These are phyloP conservation scores for Lippia alba DNA, from an alignment of 305 asterid species.

Conservation along the genomic window DNA sequence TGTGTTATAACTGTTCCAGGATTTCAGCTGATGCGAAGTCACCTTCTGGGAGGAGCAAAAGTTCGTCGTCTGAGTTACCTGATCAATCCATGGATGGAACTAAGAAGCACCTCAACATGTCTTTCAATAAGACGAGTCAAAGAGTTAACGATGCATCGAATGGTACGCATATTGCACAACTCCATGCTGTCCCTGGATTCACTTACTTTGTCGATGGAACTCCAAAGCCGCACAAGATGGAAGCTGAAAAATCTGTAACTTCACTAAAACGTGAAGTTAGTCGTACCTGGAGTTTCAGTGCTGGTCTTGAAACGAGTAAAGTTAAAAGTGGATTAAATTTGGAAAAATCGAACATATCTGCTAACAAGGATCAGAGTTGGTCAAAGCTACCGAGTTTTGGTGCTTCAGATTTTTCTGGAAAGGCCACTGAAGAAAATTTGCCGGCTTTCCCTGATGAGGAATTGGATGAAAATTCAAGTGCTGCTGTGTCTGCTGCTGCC, in stretches of 20 bases:
- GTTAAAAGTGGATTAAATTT: slow-evolving; percentile 28
- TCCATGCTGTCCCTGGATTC: slow-evolving; percentile 83
- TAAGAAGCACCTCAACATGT: slow-evolving; percentile 69
- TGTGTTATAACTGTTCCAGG: slow-evolving; percentile 41
- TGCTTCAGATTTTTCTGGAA: slow-evolving; percentile 49
- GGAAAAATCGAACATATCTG: slow-evolving; percentile 46
- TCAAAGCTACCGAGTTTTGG: slow-evolving; percentile 47
- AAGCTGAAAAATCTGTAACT: slow-evolving; percentile 35
- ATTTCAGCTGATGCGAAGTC: slow-evolving; percentile 32
- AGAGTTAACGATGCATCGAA: slow-evolving; percentile 50
- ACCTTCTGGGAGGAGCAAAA: slow-evolving; percentile 43
- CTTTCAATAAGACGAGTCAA: slow-evolving; percentile 66
- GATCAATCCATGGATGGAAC: slow-evolving; percentile 54
- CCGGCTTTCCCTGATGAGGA: slow-evolving; percentile 72
- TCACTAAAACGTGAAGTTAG: slow-evolving; percentile 57
- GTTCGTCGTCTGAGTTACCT: slow-evolving; percentile 41
- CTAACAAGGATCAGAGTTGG: slow-evolving; percentile 41
- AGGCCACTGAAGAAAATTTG: slow-evolving; percentile 42
- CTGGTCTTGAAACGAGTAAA: slow-evolving; percentile 43
- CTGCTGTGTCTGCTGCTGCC: slow-evolving; percentile 84
- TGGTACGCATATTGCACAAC: slow-evolving; percentile 76
- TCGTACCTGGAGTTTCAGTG: slow-evolving; percentile 71
- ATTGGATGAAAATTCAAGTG: slow-evolving; percentile 82
- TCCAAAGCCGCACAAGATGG: slow-evolving; percentile 47
- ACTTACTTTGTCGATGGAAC: slow-evolving; percentile 70